A percentile compares a stretch with the other conserved stretches of the same genome.
phyloP scores from a whole-genome alignment of 257 asterid genomes.

The Nicotiana knightiana region DNA sequence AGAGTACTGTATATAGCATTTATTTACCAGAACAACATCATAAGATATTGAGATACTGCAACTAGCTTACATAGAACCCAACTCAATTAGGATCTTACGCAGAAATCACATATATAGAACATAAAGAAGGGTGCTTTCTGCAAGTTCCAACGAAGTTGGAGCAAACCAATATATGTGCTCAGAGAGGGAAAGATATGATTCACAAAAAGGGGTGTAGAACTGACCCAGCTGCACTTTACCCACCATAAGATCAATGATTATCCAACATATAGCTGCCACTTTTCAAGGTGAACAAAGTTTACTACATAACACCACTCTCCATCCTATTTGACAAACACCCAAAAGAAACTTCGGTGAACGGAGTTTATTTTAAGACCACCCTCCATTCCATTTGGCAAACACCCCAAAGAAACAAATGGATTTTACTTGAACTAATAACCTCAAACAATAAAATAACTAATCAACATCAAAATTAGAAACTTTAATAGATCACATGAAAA shows the following conservation, averaged over 20 bases:
- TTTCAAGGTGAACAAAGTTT: neutral
- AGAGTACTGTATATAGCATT: neutral
- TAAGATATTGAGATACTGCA: neutral
- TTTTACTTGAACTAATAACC: neutral
- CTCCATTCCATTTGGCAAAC: neutral
- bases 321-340: neutral
- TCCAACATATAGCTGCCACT: neutral
- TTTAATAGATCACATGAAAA: neutral
- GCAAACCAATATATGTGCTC: neutral
- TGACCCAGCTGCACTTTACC: neutral
- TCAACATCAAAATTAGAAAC: neutral
- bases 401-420: neutral
- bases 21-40: neutral
- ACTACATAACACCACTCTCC: neutral
- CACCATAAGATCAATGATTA: too few relatives aligned
- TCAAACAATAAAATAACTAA: neutral
- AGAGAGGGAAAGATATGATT: neutral
- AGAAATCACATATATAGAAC: neutral
- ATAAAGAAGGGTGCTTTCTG: neutral
- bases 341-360: neutral
- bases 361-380: neutral
- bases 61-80: neutral
- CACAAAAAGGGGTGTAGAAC: neutral
- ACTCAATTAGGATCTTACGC: neutral
- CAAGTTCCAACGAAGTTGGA: neutral